Base-by-base conservation (phyloP, 1,284 basidiomycete genomes). In the Chondrostereum purpureum region DNA sequence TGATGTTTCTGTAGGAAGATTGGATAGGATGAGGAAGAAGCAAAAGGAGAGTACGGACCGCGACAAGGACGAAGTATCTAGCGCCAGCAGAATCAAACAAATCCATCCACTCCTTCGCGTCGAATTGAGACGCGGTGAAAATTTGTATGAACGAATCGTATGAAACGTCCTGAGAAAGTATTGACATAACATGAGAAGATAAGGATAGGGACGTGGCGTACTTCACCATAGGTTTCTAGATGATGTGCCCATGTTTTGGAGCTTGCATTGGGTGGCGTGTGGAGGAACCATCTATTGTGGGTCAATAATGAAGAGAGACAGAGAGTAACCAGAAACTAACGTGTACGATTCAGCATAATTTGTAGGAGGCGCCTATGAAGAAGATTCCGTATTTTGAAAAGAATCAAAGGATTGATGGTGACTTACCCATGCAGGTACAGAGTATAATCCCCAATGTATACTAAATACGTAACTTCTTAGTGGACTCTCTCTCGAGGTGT, bases 371-470 rank as follows among this genome's bases (percentile, higher is more conserved):
- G 60, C 67, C 71, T 67, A 42, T 17, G 12, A 6, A 49, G 43
- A 35, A 40, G 14, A 10, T 23, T 0, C 14, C 12, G n/a, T 35
- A 13, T 4, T 10, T 6, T 27, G 39, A 45, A 31, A 13, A 39
- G 38, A 27, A 31, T 5, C 42, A 8, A 33, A 20, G 36, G 33
- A 22, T 24, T 34, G 13, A 41, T 18, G n/a, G n/a, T 22, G 13
- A 46, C 57, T 34, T 49, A 68, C 74, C 64, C 65, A 75, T 24
- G 72, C 73, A 2, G 75, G 74, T 31, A 72, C 69, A 17, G 72
- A 73, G 50, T 69, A 81, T 2, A 75, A 54, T 4, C 78, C 78
- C 77, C 78, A 81, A 52, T 80, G 78, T 42, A 81, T 66, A 57
- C 76, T 64, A 20, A 38, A 13, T n/a, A n/a, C n/a, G n/a, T n/a